phyloP scores from a whole-genome alignment of 495 filamentous ascomycete genomes.

The Penicillium flavigenum region DNA sequence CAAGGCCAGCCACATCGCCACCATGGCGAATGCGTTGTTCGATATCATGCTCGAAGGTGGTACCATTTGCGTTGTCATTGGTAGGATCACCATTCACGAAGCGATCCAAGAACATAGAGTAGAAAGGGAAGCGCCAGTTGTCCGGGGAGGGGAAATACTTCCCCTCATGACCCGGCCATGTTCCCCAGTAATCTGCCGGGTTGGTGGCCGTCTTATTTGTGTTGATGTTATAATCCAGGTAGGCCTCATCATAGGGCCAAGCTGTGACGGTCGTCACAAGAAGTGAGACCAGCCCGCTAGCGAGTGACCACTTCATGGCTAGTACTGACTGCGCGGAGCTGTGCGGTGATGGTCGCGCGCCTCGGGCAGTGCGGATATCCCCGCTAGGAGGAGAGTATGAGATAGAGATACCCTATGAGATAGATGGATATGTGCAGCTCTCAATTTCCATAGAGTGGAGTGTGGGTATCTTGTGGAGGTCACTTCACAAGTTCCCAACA shows the following conservation, averaged over 20 bases:
- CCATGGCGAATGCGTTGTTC: slow-evolving; percentile 68
- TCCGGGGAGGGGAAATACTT: slow-evolving; percentile 55
- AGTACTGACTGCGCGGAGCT: background rate
- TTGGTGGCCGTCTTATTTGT: slow-evolving; percentile 54
- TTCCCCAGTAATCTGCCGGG: slow-evolving; percentile 60
- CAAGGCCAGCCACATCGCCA: slow-evolving; percentile 63
- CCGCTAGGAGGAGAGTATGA: background rate
- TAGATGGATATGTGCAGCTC: background rate
- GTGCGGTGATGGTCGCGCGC: background rate
- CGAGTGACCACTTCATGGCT: slow-evolving; percentile 37
- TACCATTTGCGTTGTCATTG: slow-evolving; percentile 70
- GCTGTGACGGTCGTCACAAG: slow-evolving; percentile 33
- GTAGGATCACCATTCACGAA: slow-evolving; percentile 70
- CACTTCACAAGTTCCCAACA: background rate
- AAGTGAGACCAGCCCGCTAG: slow-evolving; percentile 34
- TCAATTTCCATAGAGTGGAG: slow-evolving; percentile 1
- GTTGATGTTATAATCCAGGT: slow-evolving; percentile 62
- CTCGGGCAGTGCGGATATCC: slow-evolving; percentile 1
- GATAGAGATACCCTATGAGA: background rate
- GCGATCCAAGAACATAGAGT: slow-evolving; percentile 67
- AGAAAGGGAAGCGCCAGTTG: slow-evolving; percentile 72
- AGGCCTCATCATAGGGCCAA: slow-evolving; percentile 55
- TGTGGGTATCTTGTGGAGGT: background rate
- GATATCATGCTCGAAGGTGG: slow-evolving; percentile 65
- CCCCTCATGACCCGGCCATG: slow-evolving; percentile 51